A percentile compares a stretch with the other conserved stretches of the same genome.
phyloP scores from a whole-genome alignment of 257 asterid species.

The Sherardia arvensis region DNA sequence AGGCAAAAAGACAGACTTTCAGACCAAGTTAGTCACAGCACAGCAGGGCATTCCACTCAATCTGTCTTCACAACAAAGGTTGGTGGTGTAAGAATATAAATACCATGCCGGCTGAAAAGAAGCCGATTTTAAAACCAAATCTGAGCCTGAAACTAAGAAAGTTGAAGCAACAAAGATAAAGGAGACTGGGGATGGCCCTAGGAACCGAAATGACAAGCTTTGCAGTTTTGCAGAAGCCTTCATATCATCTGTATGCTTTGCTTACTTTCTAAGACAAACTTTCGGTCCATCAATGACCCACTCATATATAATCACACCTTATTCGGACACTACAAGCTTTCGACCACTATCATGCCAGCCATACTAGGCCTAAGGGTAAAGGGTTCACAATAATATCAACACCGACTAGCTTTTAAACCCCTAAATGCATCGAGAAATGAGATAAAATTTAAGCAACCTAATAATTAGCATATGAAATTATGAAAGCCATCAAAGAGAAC shows the following conservation, averaged over 20 bases:
- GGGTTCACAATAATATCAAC: not conserved
- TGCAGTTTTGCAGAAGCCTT: conserved; percentile 1
- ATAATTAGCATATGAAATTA: not conserved
- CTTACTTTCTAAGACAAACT: conserved; percentile 6
- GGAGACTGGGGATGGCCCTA: not conserved
- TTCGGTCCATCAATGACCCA: conserved; percentile 7
- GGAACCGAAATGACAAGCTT: conserved; percentile 7
- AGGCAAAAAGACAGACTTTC: not conserved
- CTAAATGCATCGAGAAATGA: not conserved
- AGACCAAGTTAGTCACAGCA: not conserved
- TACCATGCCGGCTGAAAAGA: not conserved
- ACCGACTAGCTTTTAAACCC: not conserved
- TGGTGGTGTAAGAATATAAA: not conserved
- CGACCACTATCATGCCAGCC: not conserved
- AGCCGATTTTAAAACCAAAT: not conserved
- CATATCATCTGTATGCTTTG: not conserved
- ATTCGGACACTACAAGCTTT: not conserved
- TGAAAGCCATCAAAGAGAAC: not conserved
- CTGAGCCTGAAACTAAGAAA: not conserved
- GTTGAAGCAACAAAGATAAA: not conserved
- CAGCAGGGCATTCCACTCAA: not conserved
- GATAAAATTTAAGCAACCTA: not conserved
- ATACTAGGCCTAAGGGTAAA: conserved; percentile 3
- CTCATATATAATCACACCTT: not conserved
- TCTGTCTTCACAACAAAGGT: not conserved